Evolutionary conservation across 305 asterid species (phyloP), one percentile per base, ranked within the genome.

Genomic region (Fraxinus velutina): DNA sequence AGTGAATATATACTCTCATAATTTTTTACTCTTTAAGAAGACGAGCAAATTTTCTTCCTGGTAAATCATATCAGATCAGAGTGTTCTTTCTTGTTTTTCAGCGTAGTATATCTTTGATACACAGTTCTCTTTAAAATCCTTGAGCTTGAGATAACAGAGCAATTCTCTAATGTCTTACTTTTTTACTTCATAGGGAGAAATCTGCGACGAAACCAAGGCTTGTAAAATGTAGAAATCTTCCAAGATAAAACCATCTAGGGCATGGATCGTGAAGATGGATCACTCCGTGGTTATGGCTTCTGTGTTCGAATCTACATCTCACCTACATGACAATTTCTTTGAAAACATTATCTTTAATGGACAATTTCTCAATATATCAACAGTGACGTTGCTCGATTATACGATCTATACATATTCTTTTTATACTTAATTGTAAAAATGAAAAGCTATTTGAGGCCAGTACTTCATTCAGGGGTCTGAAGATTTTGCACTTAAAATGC

Each of bases 131-230:
- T 60, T 60, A 4, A 60, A 7, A 7, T 60, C 29, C 71, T 47
- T 47, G 60, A 47, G 60, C 19, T 47, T 13, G 19, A 47, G 19
- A 47, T 13, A 47, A 47, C 60, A 47, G 2, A 47, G 60, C 17
- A 47, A 47, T 47, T 47, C 15, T 60, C 8, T 24, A 10, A 66
- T 5, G 36, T 68, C 22, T 68, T 10, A 29, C n/a, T 75, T 77
- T 80, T 12, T 27, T 70, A 21, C 86, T 83, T 80, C 85, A 78
- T 86, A 92, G 94, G 86, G 82, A 80, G 92, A 87, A 78, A 57
- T 82, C 82, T 93, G 97, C 75, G 86, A 86, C 68, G 93, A 91
- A 81, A 84, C 72, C 90, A 90, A 89, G 89, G 88, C 81, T 80
- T 91, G 98, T 82, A 93, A 91, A 85, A 88, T 88, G 86, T 91